Base-by-base conservation (phyloP, 441 rosid genomes). In the Mallotus japonicus region DNA sequence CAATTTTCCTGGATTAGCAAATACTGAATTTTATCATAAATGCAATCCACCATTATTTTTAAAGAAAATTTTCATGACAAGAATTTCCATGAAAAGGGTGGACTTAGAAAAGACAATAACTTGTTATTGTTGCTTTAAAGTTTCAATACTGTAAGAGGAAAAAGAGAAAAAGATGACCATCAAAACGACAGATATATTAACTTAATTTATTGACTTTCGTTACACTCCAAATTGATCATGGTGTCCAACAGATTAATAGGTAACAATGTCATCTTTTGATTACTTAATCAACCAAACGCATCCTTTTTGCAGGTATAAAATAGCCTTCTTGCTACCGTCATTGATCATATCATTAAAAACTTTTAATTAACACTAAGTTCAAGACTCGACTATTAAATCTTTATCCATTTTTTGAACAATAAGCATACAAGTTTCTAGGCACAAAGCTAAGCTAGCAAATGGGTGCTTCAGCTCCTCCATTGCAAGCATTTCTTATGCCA, bases 211-310 rank as follows among this genome's bases (percentile, higher is more conserved):
- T 70, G 70, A 57, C 87, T 85, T 85, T 70, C 59, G 77, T 80
- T 81, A 53, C 65, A 82, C 89, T 83, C 84, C 53, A 80, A 69
- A 70, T 62, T 63, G 53, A 64, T 57, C 58, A 50, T 62, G 76
- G 68, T 40, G n/a, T n/a, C 72, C 70, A 70, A 64, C 50, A 50
- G 5, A 34, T 34, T 34, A 34, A 68, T 71, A 53, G 81, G 82
- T 74, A 17, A 75, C 15, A 66, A 55, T 65, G 32, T 34, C 40
- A 34, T 34, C 54, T 50, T 65, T 58, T 42, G 8, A 20, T 63
- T 57, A 77, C 78, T 71, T 74, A 75, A 76, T 73, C 70, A 69
- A 73, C 72, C 78, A 57, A 65, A 62, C 76, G 37, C 15, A 20
- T 44, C 46, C 63, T 58, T 0, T 44, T 14, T 64, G 1, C 68